Evolutionary conservation across 2,329 filamentous ascomycete genomes (phyloP).

Genomic region (Arthrobotrys megalospora): DNA sequence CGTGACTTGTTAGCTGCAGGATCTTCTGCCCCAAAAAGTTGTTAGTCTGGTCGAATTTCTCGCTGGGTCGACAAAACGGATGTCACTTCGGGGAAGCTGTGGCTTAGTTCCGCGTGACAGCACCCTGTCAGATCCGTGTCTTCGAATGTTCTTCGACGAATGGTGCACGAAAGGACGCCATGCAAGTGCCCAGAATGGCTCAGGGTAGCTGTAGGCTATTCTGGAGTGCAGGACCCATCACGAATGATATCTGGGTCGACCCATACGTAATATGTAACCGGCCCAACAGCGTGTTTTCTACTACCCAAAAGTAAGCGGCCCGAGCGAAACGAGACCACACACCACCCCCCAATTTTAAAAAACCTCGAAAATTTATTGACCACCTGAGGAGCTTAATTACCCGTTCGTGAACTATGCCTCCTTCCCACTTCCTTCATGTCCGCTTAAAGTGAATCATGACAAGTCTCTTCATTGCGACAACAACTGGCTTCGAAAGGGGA

Average conservation of each 20-base stretch:
- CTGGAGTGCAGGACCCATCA: conserved; percentile 48
- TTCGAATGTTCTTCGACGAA: conserved; percentile 37
- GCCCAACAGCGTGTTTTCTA: conserved; percentile 29
- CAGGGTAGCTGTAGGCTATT: conserved; percentile 55
- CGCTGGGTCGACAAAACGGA: conserved; percentile 7
- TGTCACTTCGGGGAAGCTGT: conserved; percentile 56
- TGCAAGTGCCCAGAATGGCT: conserved; percentile 38
- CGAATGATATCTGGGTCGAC: conserved; percentile 32
- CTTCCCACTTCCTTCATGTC: conserved; percentile 60
- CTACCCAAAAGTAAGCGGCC: conserved; percentile 54
- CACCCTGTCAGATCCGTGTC: conserved; percentile 31
- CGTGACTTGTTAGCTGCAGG: conserved; percentile 17
- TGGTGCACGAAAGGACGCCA: conserved; percentile 44
- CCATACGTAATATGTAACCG: conserved; percentile 57
- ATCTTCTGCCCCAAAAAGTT: conserved; percentile 16
- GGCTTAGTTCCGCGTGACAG: conserved; percentile 61
- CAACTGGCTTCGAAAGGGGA: conserved; percentile 61
- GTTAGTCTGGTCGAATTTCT: conserved; percentile 29
- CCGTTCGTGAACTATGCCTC: conserved; percentile 61
- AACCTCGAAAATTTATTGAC: conserved; percentile 56
- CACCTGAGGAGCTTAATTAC: conserved; percentile 62
- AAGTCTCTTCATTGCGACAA: conserved; percentile 59
- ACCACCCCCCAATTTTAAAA: conserved; percentile 56
- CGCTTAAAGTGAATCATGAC: conserved; percentile 60
- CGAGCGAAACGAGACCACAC: conserved; percentile 60